Conservation (phyloP, 2,329 filamentous ascomycete species). For the Chaetomium sp. region DNA sequence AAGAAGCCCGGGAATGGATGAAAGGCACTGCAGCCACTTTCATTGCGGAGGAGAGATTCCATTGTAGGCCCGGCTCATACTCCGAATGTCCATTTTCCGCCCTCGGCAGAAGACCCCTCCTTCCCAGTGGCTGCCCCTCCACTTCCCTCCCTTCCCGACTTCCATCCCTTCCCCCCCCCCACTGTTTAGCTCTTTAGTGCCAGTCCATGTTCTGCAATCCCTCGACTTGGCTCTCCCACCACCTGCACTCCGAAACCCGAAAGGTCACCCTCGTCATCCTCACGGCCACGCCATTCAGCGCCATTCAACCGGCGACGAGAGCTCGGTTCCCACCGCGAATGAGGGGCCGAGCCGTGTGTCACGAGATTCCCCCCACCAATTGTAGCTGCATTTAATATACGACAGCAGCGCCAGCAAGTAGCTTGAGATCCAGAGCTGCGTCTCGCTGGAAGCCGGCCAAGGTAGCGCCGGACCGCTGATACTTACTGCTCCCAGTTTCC, state of each 20-base stretch:
- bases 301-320: conserved; percentile 30
- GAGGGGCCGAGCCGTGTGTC: conserved; percentile 30
- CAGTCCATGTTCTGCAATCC: conserved; percentile 7
- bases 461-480: neutral
- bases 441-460: neutral
- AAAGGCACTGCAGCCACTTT: conserved; percentile 21
- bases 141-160: neutral
- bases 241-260: conserved; percentile 1
- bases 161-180: neutral
- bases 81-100: too few relatives aligned
- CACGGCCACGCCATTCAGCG: conserved; percentile 26
- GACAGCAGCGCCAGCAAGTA: conserved; percentile 20
- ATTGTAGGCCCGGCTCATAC: neutral
- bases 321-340: conserved; percentile 30
- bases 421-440: conserved; percentile 14
- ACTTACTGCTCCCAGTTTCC: neutral
- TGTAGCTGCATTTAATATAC: conserved; percentile 34
- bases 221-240: conserved; percentile 15
- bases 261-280: conserved; percentile 4
- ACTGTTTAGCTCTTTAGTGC: neutral
- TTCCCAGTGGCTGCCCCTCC: neutral
- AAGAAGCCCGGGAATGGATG: conserved; percentile 16
- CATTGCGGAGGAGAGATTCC: neutral
- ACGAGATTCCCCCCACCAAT: conserved; percentile 34
- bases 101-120: conserved; percentile 13